Conservation (phyloP, 148 eudicot species). For the Hydrangea macrophylla region DNA sequence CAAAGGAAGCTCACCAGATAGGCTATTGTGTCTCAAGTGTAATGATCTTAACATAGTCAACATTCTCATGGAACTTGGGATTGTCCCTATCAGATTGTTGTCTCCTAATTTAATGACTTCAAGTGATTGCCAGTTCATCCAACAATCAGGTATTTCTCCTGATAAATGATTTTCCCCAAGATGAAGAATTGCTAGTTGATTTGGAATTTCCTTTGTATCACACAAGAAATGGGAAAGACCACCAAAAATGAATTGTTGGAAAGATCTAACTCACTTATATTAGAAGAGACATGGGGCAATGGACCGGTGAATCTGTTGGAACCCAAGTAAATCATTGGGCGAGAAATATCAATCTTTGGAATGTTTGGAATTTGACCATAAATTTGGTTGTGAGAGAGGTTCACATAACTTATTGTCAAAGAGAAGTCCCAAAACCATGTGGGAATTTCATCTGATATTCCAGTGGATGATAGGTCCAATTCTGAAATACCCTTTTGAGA, state of each 20-base stretch:
- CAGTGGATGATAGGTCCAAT: background rate
- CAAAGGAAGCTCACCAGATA: conserved; percentile 20
- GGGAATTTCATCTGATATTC: background rate
- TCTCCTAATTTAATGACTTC: background rate
- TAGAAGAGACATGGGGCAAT: background rate
- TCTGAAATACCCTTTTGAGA: background rate
- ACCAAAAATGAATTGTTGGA: conserved; percentile 8
- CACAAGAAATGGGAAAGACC: conserved; percentile 8
- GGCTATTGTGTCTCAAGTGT: conserved; percentile 9
- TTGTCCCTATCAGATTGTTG: conserved; percentile 20
- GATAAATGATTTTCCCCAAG: conserved; percentile 6
- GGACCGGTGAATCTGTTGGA: background rate
- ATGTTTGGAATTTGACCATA: background rate
- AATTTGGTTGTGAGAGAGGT: conserved; percentile 7
- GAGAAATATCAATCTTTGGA: background rate
- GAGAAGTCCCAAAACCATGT: conserved; percentile 5
- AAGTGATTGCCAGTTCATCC: background rate
- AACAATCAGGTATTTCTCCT: conserved; percentile 20
- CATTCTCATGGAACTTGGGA: conserved; percentile 21
- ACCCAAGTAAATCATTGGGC: background rate
- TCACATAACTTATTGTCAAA: background rate
- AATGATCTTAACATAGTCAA: background rate
- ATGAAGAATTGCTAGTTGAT: background rate
- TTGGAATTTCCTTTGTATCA: background rate
- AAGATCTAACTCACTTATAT: background rate